A percentile compares a stretch with the other conserved stretches of the same genome.
Evolutionary conservation across 495 filamentous ascomycete genomes (phyloP).

Genomic region (Copromyces sp.): DNA sequence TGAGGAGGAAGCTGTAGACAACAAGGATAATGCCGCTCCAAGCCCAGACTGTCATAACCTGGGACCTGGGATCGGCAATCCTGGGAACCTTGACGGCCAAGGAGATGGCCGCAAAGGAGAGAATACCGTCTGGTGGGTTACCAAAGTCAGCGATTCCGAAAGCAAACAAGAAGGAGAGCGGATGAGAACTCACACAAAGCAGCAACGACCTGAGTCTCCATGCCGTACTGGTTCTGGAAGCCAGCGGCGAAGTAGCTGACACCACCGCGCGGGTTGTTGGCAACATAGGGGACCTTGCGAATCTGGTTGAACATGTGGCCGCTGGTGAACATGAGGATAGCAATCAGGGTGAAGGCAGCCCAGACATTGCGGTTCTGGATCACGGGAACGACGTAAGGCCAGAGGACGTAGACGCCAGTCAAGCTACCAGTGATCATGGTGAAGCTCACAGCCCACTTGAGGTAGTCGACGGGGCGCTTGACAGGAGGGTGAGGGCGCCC

Average conservation of each 20-base stretch:
- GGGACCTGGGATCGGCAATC: constrained; percentile 63
- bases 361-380: constrained; percentile 87
- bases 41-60: constrained; percentile 71
- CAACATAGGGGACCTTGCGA: constrained; percentile 89
- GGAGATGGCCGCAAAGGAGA: constrained; percentile 83
- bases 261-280: constrained; percentile 73
- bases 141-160: not conserved
- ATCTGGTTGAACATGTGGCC: constrained; percentile 99
- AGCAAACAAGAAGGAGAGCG: not conserved
- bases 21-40: constrained; percentile 72
- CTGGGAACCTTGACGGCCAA: constrained; percentile 85
- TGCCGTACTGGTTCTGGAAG: constrained; percentile 89
- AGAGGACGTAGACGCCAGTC: constrained; percentile 62
- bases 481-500: constrained; percentile 64
- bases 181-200: constrained; percentile 70
- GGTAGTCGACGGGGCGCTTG: constrained; percentile 78
- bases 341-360: constrained; percentile 82
- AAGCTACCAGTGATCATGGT: constrained; percentile 57
- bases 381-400: constrained; percentile 74
- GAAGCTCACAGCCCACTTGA: constrained; percentile 56
- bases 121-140: constrained; percentile 60
- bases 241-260: constrained; percentile 87
- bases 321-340: constrained; percentile 86
- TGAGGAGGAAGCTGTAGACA: constrained; percentile 89
- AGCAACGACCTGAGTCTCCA: constrained; percentile 94